Evolutionary conservation across 179 eudicot species (phyloP), one percentile per base, ranked within the genome.

Genomic region (Camellia oleifera): DNA sequence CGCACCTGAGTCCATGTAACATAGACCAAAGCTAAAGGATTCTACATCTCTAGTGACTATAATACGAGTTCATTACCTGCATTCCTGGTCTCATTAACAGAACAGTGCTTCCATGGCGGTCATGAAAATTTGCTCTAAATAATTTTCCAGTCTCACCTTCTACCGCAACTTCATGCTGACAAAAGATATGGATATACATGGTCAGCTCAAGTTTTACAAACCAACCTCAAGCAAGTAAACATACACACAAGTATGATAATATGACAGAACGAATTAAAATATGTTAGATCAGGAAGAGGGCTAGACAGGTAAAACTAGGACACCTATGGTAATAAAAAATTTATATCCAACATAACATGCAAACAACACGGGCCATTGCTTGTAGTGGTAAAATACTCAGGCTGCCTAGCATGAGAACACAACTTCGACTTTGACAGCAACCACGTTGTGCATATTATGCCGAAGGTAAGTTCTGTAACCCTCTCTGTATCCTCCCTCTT

Each of bases 111-210:
- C 95, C 95, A 17, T 76, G 26, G 53, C 92, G 89, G 81, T 91
- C 95, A 64, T 81, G 93, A 76, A 91, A 91, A 77, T 85, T 84
- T 78, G 95, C 92, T 77, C 90, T 87, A 50, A 72, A 91, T 11
- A 84, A 78, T 81, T 88, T 90, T 56, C 93, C 93, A 7, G 91
- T 90, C 81, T 91, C 95, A 64, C 93, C 90, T 86, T 88, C 93
- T 26, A n/a, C 72, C 13, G 95, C 89, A 77, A 91, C 87, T 81
- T 91, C 93, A 78, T 81, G 79, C 95, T 91, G 74, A 69, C 64
- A 78, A 71, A 40, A 18, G 12, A 58, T 48, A 67, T 5, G 71
- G 40, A 52, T 7, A 63, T 40, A 67, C 32, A 58, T 13, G 52
- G 52, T 77, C 64, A 66, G 48, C 17, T 60, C 3, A 56, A 14